Evolutionary conservation across 441 rosid genomes (phyloP).

Genomic region (Brassica hybrid): DNA sequence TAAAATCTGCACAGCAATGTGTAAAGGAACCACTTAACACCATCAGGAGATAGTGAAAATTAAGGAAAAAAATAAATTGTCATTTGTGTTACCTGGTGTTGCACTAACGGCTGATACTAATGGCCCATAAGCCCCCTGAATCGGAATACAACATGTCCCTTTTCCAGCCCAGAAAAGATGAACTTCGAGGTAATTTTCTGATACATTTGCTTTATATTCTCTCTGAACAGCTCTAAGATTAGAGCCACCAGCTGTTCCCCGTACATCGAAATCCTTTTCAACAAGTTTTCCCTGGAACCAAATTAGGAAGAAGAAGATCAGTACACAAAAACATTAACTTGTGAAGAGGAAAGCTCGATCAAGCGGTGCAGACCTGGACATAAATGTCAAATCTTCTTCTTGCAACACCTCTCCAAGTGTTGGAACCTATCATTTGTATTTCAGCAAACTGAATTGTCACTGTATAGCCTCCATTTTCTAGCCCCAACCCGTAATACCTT

Average conservation of each 20-base stretch:
- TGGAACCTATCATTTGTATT: constrained; percentile 10
- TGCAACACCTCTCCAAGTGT: constrained; percentile 25
- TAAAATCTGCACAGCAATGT: neutral
- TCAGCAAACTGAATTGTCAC: constrained; percentile 35
- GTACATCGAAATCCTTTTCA: constrained; percentile 33
- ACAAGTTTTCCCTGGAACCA: constrained; percentile 33
- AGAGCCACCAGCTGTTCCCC: constrained; percentile 21
- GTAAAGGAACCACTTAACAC: constrained; percentile 9
- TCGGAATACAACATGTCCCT: too few relatives aligned
- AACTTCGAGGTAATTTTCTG: constrained; percentile 64
- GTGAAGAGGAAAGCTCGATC: neutral
- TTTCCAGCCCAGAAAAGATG: too few relatives aligned
- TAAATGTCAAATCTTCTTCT: constrained; percentile 44
- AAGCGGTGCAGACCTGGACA: constrained; percentile 54
- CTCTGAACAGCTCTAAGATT: constrained; percentile 16
- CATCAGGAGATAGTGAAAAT: neutral
- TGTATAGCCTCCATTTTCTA: constrained; percentile 29
- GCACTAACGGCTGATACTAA: constrained; percentile 59
- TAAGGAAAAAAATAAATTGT: neutral
- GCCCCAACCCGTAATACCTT: constrained; percentile 63
- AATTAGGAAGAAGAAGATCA: neutral
- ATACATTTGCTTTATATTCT: constrained; percentile 47
- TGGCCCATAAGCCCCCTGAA: constrained; percentile 76
- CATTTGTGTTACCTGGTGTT: constrained; percentile 49
- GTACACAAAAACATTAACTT: neutral